These are phyloP conservation scores for Plasmodium gonderi DNA, from an alignment of 169 alveolate genomes.

Conservation along the genomic window DNA sequence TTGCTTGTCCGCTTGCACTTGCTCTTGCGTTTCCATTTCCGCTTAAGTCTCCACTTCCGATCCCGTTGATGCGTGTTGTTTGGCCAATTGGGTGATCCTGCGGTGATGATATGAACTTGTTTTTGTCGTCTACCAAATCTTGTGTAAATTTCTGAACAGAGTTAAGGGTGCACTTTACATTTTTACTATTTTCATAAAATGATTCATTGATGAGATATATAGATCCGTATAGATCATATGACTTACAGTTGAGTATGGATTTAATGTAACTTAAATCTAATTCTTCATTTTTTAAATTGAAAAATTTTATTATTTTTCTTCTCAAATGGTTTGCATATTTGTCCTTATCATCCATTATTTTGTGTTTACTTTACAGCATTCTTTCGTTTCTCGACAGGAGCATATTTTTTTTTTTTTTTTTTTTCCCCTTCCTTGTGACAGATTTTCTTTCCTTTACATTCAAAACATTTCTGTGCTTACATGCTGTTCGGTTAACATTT, in stretches of 20 bases:
- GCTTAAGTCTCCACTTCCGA: no score
- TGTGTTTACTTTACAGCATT: background rate
- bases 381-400: no score
- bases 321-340: conserved; percentile 45
- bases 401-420: background rate
- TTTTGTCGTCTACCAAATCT: conserved; percentile 21
- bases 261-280: conserved; percentile 36
- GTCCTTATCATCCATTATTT: background rate
- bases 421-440: no score
- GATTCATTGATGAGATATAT: conserved; percentile 43
- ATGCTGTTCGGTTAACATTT: no score
- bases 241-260: conserved; percentile 32
- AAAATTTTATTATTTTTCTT: conserved; percentile 42
- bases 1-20: no score
- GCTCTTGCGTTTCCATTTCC: no score
- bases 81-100: background rate
- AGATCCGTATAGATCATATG: conserved; percentile 40
- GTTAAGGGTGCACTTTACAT: conserved; percentile 8
- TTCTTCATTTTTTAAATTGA: conserved; percentile 58
- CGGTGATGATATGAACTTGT: background rate
- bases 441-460: no score
- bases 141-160: conserved; percentile 41
- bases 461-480: no score
- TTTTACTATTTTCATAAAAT: conserved; percentile 30
- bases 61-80: background rate